Base-by-base conservation (phyloP, 1,139 yeast species). In the Kodamaea fungicola region DNA sequence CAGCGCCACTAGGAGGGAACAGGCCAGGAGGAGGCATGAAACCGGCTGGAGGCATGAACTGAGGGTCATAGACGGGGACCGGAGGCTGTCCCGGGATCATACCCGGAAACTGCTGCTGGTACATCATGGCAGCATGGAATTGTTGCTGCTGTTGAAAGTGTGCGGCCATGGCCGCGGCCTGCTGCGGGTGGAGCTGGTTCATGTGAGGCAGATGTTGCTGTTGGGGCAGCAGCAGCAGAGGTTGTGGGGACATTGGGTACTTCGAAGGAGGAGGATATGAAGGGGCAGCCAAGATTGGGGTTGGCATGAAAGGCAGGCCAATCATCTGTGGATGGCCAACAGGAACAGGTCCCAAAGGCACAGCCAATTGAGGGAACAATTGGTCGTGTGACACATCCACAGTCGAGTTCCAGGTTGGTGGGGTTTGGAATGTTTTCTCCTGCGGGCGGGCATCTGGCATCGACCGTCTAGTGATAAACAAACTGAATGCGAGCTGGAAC, bases 321-420 rank as follows among this genome's bases (percentile, higher is more conserved):
- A 58, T 42, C 42, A 47, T 41, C 12, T 42, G 44, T 6, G 61
- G 52, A 8, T 50, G 32, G 12, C 36, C 41, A 9, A 43, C 37
- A 44, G 29, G 28, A 7, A 38, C 37, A 10, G 49, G 39, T 4
- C 34, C 38, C 28, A 28, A 26, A 3, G 21, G 10, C 10, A 22
- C 26, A 7, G 13, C 34, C 27, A 34, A 30, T 5, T 31, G 29
- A 23, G 78, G 71, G 60, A 76, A 76, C 37, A 74, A 55, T 19
- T 61, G 59, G 40, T 65, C 71, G 55, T 77, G 74, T 2, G 80
- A 66, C 38, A 71, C 78, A 34, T 78, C 83, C 21, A 73, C 61
- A 3, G 83, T 79, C 16, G 72, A 66, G 22, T 71, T 68, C 96
- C 96, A 87, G 0, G 92, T 83, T 37, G 96, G 95, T 4, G 88